A percentile compares a stretch with the other conserved stretches of the same genome.
Conservation (phyloP, 495 filamentous ascomycete genomes). For the Xylaria bambusicola region DNA sequence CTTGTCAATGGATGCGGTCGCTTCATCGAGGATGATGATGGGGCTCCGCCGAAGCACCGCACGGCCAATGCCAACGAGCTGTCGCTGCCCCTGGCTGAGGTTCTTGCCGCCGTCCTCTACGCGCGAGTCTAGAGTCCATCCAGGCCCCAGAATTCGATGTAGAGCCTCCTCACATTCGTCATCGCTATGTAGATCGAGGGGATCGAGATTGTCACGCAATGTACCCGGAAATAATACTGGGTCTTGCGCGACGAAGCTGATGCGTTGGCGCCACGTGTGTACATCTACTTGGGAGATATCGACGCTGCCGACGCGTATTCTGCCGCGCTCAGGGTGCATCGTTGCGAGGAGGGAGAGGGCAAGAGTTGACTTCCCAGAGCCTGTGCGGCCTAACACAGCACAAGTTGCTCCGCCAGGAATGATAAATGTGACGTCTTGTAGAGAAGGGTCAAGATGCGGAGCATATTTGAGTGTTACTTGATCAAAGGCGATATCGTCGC, state of each 20-base stretch:
- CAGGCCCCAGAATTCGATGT: conserved; percentile 40
- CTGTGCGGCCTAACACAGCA: conserved; percentile 65
- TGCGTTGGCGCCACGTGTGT: conserved; percentile 54
- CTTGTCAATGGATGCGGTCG: conserved; percentile 82
- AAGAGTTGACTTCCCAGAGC: conserved; percentile 64
- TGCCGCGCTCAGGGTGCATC: conserved; percentile 48
- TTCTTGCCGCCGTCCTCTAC: conserved; percentile 61
- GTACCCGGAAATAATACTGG: conserved; percentile 60
- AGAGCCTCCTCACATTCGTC: conserved; percentile 50
- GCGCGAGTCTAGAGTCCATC: conserved; percentile 45
- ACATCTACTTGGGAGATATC: conserved; percentile 55
- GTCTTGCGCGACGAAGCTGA: conserved; percentile 65
- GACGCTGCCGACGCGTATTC: conserved; percentile 55
- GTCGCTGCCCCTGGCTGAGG: conserved; percentile 62
- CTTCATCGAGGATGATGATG: conserved; percentile 72
- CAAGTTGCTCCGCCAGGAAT: conserved; percentile 75
- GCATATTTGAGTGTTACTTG: conserved; percentile 77
- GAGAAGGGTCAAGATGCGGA: conserved; percentile 68
- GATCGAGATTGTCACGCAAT: conserved; percentile 58
- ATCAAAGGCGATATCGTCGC: conserved; percentile 72
- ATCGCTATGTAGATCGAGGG: conserved; percentile 47
- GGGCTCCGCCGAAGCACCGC: conserved; percentile 60
- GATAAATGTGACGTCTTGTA: conserved; percentile 62
- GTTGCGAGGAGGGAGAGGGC: conserved; percentile 58
- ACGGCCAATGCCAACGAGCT: conserved; percentile 60